Percentiles rank a stretch among this genome's conserved stretches.
Evolutionary conservation across 345 rosid genomes (phyloP).

Genomic region (Eucalyptus polybractea): DNA sequence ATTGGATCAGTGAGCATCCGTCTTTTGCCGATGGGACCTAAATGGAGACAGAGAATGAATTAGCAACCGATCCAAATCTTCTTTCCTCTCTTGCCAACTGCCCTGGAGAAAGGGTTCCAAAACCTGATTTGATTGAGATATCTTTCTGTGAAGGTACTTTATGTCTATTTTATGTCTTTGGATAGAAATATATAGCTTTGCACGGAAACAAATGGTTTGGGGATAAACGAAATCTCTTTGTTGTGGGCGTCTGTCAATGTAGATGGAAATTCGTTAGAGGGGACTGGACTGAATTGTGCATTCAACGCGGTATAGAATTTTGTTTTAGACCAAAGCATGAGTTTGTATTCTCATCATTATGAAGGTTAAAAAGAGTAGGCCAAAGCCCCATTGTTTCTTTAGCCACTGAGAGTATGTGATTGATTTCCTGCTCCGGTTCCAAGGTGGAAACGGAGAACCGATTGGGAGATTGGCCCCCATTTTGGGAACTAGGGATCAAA

Average conservation of each 20-base stretch:
- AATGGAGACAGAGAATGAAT: too few species aligned
- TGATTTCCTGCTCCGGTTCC: accelerated
- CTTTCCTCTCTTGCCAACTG: too few species aligned
- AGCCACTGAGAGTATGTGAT: background rate
- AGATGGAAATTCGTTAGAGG: background rate
- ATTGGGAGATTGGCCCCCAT: background rate
- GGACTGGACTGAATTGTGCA: background rate
- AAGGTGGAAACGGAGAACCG: accelerated
- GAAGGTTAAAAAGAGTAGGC: background rate
- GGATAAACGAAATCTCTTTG: background rate
- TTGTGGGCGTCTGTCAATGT: background rate
- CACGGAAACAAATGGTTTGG: too few species aligned
- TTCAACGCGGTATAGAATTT: background rate
- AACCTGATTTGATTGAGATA: too few species aligned
- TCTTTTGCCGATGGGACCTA: too few species aligned
- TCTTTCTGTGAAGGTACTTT: background rate
- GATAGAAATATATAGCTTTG: too few species aligned
- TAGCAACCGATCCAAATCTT: too few species aligned
- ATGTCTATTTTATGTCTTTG: background rate
- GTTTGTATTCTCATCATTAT: background rate
- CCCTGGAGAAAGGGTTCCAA: too few species aligned
- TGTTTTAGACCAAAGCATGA: background rate
- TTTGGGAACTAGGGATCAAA: accelerated
- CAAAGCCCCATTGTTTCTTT: background rate
- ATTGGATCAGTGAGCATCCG: too few species aligned